phyloP scores from a whole-genome alignment of 2,329 filamentous ascomycete genomes.

The Calonectria pteridis region DNA sequence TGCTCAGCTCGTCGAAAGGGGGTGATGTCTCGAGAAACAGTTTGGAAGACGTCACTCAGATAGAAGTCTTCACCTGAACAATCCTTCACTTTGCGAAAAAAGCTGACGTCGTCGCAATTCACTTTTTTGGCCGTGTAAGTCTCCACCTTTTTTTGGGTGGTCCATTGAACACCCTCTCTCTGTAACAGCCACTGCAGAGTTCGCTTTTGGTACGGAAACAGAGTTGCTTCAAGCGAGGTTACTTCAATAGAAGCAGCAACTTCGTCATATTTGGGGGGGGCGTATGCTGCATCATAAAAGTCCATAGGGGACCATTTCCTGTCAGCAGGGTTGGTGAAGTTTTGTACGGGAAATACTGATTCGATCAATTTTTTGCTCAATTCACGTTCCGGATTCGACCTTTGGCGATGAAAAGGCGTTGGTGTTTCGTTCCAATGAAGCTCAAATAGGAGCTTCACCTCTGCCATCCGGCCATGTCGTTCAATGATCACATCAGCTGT shows the following conservation, averaged over 20 bases:
- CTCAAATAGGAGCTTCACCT: slow-evolving; percentile 49
- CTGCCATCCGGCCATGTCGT: slow-evolving; percentile 39
- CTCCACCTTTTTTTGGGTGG: slow-evolving; percentile 33
- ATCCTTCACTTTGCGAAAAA: slow-evolving; percentile 52
- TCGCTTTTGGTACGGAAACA: slow-evolving; percentile 81
- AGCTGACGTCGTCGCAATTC: slow-evolving; percentile 30
- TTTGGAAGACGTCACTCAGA: slow-evolving; percentile 73
- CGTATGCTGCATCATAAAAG: slow-evolving; percentile 79
- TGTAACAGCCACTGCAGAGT: slow-evolving; percentile 78
- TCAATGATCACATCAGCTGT: slow-evolving; percentile 48
- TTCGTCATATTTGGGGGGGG: slow-evolving; percentile 63
- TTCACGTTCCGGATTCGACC: slow-evolving; percentile 12
- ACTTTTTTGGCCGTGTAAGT: slow-evolving; percentile 24
- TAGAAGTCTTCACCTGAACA: slow-evolving; percentile 56
- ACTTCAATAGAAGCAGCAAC: slow-evolving; percentile 55
- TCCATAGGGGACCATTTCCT: slow-evolving; percentile 60
- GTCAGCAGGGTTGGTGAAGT: not conserved
- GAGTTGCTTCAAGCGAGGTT: slow-evolving; percentile 58
- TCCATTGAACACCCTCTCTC: slow-evolving; percentile 72
- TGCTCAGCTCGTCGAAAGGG: slow-evolving; percentile 58
- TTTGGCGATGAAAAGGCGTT: slow-evolving; percentile 41
- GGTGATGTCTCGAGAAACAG: slow-evolving; percentile 63
- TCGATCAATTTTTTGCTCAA: slow-evolving; percentile 52
- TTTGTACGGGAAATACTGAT: slow-evolving; percentile 47
- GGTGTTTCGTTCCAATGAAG: slow-evolving; percentile 59